Percentiles rank a stretch among this genome's conserved stretches.
Evolutionary conservation across 129 eudicot species (phyloP).

Genomic region (carrot (Daucus carota)): DNA sequence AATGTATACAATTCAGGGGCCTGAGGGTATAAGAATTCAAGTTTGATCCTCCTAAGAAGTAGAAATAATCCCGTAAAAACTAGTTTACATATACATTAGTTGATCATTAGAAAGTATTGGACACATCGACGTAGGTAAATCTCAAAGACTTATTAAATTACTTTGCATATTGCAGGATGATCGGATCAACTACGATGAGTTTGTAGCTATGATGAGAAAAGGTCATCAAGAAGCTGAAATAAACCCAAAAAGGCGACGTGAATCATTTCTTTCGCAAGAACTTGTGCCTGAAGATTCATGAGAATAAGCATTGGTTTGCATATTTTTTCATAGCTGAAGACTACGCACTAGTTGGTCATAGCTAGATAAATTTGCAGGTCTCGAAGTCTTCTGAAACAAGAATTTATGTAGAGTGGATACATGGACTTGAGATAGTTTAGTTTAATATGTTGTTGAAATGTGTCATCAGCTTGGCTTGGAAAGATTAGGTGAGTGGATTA

Average conservation of each 20-base stretch:
- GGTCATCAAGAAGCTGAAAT: conserved; percentile 51
- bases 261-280: not conserved
- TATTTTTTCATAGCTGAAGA: not conserved
- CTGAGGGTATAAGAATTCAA: no score
- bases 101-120: not conserved
- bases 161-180: conserved; percentile 55
- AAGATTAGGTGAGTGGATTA: no score
- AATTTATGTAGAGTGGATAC: not conserved
- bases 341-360: not conserved
- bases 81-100: no score
- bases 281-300: not conserved
- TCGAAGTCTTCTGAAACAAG: not conserved
- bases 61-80: no score
- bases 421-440: not conserved
- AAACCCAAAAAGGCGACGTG: conserved; percentile 51
- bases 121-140: no score
- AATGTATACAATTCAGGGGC: no score
- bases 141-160: not conserved
- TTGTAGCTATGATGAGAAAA: conserved; percentile 91
- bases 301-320: not conserved
- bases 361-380: not conserved
- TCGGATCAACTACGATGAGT: conserved; percentile 81
- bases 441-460: not conserved
- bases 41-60: no score
- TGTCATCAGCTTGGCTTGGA: no score